These are phyloP conservation scores for Diaporthe humulicola DNA, from an alignment of 2,329 filamentous ascomycete genomes.

Conservation along the genomic window DNA sequence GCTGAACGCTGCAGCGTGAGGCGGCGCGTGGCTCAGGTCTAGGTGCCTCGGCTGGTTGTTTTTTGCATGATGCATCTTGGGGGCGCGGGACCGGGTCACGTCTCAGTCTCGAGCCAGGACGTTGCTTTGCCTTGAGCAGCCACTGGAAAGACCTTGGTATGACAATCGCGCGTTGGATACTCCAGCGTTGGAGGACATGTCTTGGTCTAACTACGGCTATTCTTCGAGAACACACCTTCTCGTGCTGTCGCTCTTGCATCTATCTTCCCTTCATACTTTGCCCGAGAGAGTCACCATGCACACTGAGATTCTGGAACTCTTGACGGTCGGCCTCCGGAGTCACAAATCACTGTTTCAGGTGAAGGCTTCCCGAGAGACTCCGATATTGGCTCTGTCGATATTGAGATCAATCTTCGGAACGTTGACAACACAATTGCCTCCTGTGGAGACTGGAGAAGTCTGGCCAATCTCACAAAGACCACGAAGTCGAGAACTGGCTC, in stretches of 20 bases:
- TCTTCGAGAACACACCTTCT: no score
- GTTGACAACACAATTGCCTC: neutral
- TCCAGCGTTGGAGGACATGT: neutral
- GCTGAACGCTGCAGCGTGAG: conserved; percentile 49
- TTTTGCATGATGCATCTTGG: neutral
- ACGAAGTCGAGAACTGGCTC: no score
- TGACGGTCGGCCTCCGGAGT: no score
- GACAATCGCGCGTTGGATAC: neutral
- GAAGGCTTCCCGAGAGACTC: neutral
- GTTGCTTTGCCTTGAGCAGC: neutral
- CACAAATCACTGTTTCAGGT: neutral
- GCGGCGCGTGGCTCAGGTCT: neutral
- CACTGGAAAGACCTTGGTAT: neutral
- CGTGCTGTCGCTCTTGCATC: neutral
- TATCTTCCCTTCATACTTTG: neutral
- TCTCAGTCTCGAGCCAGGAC: no score
- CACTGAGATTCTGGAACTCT: neutral
- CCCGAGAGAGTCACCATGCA: neutral
- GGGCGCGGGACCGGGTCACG: neutral
- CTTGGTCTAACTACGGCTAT: neutral
- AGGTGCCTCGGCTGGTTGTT: neutral
- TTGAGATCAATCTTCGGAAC: no score
- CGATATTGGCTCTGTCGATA: neutral
- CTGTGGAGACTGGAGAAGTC: neutral
- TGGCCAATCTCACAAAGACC: neutral